A percentile compares a stretch with the other conserved stretches of the same genome.
Evolutionary conservation across 441 rosid genomes (phyloP).

Genomic region (Brassica hybrid): DNA sequence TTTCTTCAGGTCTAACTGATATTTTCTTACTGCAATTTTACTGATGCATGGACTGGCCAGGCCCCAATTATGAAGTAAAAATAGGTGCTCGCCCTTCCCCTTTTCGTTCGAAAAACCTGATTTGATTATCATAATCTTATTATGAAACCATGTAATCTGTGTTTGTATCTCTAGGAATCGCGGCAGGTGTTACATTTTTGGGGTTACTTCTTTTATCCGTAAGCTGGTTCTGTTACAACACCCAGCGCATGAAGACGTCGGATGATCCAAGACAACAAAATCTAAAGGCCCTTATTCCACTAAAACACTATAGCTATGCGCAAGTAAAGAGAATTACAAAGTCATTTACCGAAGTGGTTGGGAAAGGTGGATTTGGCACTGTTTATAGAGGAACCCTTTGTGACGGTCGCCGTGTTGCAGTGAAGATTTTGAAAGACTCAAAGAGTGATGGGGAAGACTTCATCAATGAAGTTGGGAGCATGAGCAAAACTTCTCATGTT

Average conservation of each 20-base stretch:
- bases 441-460: not conserved
- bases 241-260: not conserved
- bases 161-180: not conserved
- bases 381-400: not conserved
- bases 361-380: not conserved
- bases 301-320: not conserved
- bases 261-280: not conserved
- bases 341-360: not conserved
- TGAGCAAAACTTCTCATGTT: not conserved
- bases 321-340: not conserved
- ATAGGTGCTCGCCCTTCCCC: not conserved
- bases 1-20: not conserved
- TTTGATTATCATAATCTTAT: not conserved
- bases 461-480: slow-evolving; percentile 6
- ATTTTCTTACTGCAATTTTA: not conserved
- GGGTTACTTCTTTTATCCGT: not conserved
- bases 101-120: not conserved
- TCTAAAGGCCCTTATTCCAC: not conserved
- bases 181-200: not conserved
- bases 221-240: not conserved
- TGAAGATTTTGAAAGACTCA: not conserved
- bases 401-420: not conserved
- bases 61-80: not conserved
- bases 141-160: not conserved
- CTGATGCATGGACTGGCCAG: not conserved